These are phyloP conservation scores for Pulveroboletus frians DNA, from an alignment of 768 basidiomycete genomes.

Conservation along the genomic window DNA sequence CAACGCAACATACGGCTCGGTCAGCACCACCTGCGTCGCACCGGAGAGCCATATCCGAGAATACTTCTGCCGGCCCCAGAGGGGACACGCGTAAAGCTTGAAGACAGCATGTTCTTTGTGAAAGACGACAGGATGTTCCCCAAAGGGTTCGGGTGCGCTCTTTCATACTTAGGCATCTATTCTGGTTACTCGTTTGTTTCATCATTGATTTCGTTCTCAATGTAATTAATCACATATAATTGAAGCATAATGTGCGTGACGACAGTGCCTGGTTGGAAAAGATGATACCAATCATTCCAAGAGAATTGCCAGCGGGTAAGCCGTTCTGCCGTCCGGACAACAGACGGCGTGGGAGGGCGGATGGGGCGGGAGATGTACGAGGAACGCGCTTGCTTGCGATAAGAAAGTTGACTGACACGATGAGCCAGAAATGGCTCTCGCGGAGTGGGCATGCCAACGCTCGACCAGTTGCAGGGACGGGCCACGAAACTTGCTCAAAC, in stretches of 20 bases:
- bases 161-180: not conserved
- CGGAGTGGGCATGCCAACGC: conserved; percentile 7
- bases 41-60: conserved; percentile 26
- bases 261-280: conserved; percentile 4
- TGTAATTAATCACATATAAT: conserved; percentile 13
- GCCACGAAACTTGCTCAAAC: conserved; percentile 12
- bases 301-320: conserved; percentile 2
- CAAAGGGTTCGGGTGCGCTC: not conserved
- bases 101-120: not conserved
- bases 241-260: conserved; percentile 23
- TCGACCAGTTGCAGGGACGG: conserved; percentile 4
- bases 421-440: conserved; percentile 6
- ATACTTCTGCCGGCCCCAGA: conserved; percentile 12
- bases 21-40: conserved; percentile 29
- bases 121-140: not conserved
- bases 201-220: too few species aligned
- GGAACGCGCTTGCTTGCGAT: conserved; percentile 13
- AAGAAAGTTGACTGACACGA: conserved; percentile 10
- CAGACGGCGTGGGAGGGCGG: not conserved
- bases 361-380: not conserved
- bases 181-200: not conserved
- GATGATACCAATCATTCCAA: not conserved
- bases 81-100: conserved; percentile 16
- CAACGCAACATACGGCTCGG: conserved; percentile 22
- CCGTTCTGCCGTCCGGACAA: conserved; percentile 3